These are phyloP conservation scores for Blastocystis sp. DNA, from an alignment of 352 stramenopile species.

Conservation along the genomic window DNA sequence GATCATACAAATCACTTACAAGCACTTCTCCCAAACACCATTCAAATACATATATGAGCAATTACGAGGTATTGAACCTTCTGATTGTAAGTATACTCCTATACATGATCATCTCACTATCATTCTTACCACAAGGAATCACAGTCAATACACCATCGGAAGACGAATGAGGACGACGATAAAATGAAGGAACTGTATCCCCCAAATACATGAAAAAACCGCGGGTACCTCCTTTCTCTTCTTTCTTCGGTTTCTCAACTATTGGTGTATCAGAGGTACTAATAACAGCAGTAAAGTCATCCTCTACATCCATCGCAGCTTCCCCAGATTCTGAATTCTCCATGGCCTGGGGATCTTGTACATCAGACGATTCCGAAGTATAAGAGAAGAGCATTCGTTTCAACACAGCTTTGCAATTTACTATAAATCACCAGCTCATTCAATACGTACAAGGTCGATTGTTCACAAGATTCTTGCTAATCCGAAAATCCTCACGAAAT, in stretches of 20 bases:
- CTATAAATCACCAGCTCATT: not conserved
- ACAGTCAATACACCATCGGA: slow-evolving; percentile 26
- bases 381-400: not conserved
- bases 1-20: not conserved
- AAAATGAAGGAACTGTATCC: slow-evolving; percentile 49
- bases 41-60: slow-evolving; percentile 53
- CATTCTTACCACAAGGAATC: slow-evolving; percentile 19
- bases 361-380: not conserved
- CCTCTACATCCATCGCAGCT: not conserved
- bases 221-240: not conserved
- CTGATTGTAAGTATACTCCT: slow-evolving; percentile 8
- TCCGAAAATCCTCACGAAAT: slow-evolving; percentile 6
- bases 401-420: not conserved
- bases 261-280: not conserved
- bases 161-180: slow-evolving; percentile 20
- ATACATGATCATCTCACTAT: not conserved
- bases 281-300: not conserved
- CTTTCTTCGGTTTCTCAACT: not conserved
- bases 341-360: not conserved
- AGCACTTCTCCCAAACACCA: slow-evolving; percentile 35
- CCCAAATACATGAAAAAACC: slow-evolving; percentile 54
- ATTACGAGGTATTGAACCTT: not conserved
- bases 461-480: slow-evolving; percentile 33
- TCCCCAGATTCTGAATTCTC: not conserved
- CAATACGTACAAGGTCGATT: not conserved